These are phyloP conservation scores for Salix arbutifolia DNA, from an alignment of 345 rosid species.

Conservation along the genomic window DNA sequence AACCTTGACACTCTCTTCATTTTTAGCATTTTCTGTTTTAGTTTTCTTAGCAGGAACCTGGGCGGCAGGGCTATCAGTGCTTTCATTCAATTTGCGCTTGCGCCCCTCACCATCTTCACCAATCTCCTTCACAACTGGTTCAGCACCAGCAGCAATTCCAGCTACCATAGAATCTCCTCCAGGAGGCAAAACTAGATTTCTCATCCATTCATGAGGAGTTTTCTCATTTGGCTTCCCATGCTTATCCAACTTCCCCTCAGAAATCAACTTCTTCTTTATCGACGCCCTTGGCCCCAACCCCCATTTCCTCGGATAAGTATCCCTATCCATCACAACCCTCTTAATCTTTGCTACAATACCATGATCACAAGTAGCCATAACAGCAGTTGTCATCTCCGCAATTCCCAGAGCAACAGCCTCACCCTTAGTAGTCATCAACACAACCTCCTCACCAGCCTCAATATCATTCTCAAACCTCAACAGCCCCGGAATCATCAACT, in stretches of 20 bases:
- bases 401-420: conserved; percentile 90
- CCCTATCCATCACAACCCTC: conserved; percentile 97
- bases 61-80: conserved; percentile 32
- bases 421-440: conserved; percentile 92
- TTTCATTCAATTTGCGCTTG: conserved; percentile 55
- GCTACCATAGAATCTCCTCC: conserved; percentile 80
- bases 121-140: not conserved
- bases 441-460: conserved; percentile 84
- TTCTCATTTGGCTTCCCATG: conserved; percentile 81
- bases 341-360: conserved; percentile 96
- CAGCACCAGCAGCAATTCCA: conserved; percentile 52
- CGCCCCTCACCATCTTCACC: conserved; percentile 36
- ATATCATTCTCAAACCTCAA: conserved; percentile 88
- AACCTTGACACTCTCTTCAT: conserved; percentile 18
- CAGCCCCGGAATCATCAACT: conserved; percentile 86
- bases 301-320: conserved; percentile 95
- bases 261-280: conserved; percentile 77
- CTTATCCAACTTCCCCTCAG: conserved; percentile 80
- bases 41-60: conserved; percentile 49
- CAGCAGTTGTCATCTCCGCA: conserved; percentile 97
- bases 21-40: conserved; percentile 36
- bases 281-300: conserved; percentile 89
- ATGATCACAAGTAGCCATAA: conserved; percentile 92
- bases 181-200: conserved; percentile 64
- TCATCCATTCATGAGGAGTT: conserved; percentile 73